Evolutionary conservation across 257 asterid genomes (phyloP).

Genomic region (Cynanchum wilfordii): DNA sequence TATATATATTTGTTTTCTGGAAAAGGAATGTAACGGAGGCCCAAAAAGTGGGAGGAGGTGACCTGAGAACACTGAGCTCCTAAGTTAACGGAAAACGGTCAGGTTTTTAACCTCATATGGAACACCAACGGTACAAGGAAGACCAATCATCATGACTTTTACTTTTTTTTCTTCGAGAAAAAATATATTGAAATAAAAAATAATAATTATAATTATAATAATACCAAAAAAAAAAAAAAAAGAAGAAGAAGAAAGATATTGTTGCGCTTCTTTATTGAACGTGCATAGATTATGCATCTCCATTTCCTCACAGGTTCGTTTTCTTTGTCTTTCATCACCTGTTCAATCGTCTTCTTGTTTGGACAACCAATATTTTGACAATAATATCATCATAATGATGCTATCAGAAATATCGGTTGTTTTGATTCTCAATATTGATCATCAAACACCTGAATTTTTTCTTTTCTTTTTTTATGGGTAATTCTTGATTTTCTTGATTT

Average conservation of each 20-base stretch:
- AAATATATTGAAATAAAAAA: background rate
- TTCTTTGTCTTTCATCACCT: background rate
- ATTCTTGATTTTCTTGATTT: background rate
- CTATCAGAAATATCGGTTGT: background rate
- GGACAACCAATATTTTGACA: background rate
- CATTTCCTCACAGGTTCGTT: conserved; percentile 33
- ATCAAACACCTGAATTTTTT: background rate
- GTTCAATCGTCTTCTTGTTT: conserved; percentile 4
- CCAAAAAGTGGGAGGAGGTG: conserved; percentile 1
- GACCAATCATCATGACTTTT: conserved; percentile 4
- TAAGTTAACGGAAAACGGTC: conserved; percentile 26
- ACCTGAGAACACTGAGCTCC: conserved; percentile 18
- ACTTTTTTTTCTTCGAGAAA: background rate
- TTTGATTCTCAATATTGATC: background rate
- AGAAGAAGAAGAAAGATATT: background rate
- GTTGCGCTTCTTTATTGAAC: conserved; percentile 12
- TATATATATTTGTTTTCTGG: too few species aligned
- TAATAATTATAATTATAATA: too few species aligned
- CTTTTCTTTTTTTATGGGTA: background rate
- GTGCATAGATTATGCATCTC: conserved; percentile 21
- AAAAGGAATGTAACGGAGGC: background rate
- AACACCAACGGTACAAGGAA: conserved; percentile 24
- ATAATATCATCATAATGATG: background rate
- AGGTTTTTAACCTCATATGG: conserved; percentile 17
- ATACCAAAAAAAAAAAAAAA: too few species aligned